Base-by-base conservation (phyloP, 129 eudicot genomes). In the Chrysanthemum lavandulifolium region DNA sequence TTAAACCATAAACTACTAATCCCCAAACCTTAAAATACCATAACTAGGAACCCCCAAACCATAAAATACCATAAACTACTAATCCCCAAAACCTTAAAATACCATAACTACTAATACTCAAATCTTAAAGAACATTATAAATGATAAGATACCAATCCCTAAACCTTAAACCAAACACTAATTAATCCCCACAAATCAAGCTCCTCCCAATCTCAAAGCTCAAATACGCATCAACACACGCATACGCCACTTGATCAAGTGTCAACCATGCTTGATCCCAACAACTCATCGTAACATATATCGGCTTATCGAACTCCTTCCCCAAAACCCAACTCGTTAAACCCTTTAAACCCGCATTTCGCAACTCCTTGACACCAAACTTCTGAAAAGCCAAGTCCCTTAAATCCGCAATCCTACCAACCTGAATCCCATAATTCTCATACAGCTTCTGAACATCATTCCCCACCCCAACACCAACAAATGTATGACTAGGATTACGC, bases 151-250 rank as follows among this genome's bases (percentile, higher is more conserved):
- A 19, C 21, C 21, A 19, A 19, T 19, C 21, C 21, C 21, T 19
- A 19, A 19, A 19, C 43, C 8, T 4, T 36, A 6, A 36, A 36
- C 43, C 43, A 36, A 36, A 0, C 43, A 36, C 4, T 36, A 64
- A 64, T 50, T 40, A 29, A 36, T 15, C 25, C 16, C 57, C 82
- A 57, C 75, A 79, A 61, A 76, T 78, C 67, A 89, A 76, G 15
- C 33, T 0, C 79, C 86, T 70, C 10, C 85, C 97, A 60, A 90
- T 83, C 77, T 87, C 87, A 73, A 77, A 90, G 5, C 87, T 71
- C 58, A 87, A 61, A 68, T 74, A 85, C 4, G 95, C 94, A 83
- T 90, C 97, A 55, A 90, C 65, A 43, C 88, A 85, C 53, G 95
- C 97, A 73, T 90, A 90, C 74, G 58, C 58, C 7, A 90, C 84